Evolutionary conservation across 164 flowering plant species (phyloP), one percentile per base, ranked within the genome.

Genomic region (Vitis rupestris): DNA sequence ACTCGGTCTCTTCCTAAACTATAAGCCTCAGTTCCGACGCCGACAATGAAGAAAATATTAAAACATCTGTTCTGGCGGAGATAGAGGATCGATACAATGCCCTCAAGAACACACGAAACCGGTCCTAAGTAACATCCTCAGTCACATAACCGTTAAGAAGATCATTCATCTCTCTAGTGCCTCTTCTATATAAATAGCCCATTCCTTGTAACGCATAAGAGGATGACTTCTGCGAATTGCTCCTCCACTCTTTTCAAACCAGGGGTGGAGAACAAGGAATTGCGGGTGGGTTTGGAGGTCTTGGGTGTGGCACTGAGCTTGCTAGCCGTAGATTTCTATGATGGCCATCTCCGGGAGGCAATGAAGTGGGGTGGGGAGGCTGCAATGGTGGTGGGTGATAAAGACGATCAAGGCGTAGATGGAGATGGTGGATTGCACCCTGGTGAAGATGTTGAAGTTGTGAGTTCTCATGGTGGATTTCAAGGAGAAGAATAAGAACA

Each of bases 401-500:
- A 88, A 83, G 70, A 90, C 67, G 27, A 90, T 67, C 19, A 91
- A 77, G 3, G 77, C 81, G 61, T 92, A 93, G 44, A 91, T 80
- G 19, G 90, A 86, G 66, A 93, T 84, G 0, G 91, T 91, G 48
- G 89, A 91, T 72, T 87, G 98, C 30, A 97, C 90, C 82, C 65
- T 88, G 50, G 75, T 65, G 49, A 83, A 69, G 6, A 91, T 79
- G 8, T 53, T 71, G 48, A 76, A 76, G 19, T 30, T 67, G 15
- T 31, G 1, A 0, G 16, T 64, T 23, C 79, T 57, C 3, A 68
- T 65, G n/a, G 59, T 65, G 19, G 53, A 6, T 44, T 11, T 31
- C 0, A 37, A 27, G 23, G 75, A 61, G 19, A 29, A 15, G 77
- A 49, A 7, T 66, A 60, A 0, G 75, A 64, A n/a, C 69, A 44